A percentile compares a stretch with the other conserved stretches of the same genome.
Evolutionary conservation across 768 basidiomycete species (phyloP).

Genomic region (Pisolithus microcarpus): DNA sequence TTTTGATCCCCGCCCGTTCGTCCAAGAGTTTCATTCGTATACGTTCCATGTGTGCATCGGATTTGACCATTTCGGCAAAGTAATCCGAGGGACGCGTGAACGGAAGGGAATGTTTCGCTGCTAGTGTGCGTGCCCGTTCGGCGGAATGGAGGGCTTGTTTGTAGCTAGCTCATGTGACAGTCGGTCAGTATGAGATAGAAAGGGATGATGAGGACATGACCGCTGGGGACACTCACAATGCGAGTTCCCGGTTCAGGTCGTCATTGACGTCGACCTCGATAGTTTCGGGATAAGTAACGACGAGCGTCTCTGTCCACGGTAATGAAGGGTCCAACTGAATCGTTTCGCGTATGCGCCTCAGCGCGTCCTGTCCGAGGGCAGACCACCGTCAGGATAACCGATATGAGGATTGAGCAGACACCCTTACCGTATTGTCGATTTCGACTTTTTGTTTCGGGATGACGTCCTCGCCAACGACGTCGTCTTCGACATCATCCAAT

Average conservation of each 20-base stretch:
- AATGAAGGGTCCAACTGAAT: constrained; percentile 69
- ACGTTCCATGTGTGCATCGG: constrained; percentile 95
- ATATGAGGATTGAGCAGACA: constrained; percentile 1
- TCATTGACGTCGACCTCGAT: constrained; percentile 76
- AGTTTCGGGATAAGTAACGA: constrained; percentile 61
- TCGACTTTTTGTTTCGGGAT: constrained; percentile 66
- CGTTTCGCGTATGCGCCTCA: constrained; percentile 72
- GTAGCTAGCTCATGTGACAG: constrained; percentile 50
- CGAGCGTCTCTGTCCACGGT: constrained; percentile 81
- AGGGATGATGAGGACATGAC: no score
- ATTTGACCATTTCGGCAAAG: constrained; percentile 98
- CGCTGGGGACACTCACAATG: constrained; percentile 60
- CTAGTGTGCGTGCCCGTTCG: constrained; percentile 67
- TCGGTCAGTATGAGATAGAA: not conserved
- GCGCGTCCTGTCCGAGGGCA: constrained; percentile 46
- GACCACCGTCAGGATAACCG: not conserved
- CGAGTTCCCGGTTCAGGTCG: constrained; percentile 90
- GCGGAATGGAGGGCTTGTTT: constrained; percentile 89
- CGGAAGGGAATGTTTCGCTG: constrained; percentile 68
- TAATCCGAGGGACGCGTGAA: constrained; percentile 92
- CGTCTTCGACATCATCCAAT: constrained; percentile 62
- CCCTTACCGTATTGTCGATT: constrained; percentile 70
- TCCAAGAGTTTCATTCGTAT: constrained; percentile 86
- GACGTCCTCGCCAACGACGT: constrained; percentile 65
- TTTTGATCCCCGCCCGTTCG: constrained; percentile 83